These are phyloP conservation scores for Aspergillus panamensis DNA, from an alignment of 495 filamentous ascomycete genomes.

Conservation along the genomic window DNA sequence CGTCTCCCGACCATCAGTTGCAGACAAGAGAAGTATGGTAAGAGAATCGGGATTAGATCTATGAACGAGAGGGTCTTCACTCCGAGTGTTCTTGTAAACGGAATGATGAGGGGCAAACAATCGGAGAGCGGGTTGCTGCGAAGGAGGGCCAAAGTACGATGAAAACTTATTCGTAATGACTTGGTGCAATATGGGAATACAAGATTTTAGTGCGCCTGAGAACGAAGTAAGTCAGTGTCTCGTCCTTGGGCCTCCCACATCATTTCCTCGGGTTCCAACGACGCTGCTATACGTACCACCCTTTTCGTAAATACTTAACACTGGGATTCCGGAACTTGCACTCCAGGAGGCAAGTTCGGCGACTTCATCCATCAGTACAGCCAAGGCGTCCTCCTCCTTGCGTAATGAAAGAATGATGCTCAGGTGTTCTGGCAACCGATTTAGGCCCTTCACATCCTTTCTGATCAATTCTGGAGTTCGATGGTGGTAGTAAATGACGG, in stretches of 20 bases:
- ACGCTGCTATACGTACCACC: slow-evolving; percentile 57
- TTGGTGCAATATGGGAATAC: slow-evolving; percentile 71
- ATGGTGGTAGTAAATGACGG: slow-evolving; percentile 88
- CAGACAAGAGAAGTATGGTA: slow-evolving; percentile 79
- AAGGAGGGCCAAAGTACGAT: slow-evolving; percentile 70
- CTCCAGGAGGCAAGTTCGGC: slow-evolving; percentile 91
- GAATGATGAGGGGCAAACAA: slow-evolving; percentile 71
- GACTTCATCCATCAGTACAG: slow-evolving; percentile 82
- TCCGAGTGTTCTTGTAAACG: slow-evolving; percentile 25
- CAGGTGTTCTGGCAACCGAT: slow-evolving; percentile 73
- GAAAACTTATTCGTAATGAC: slow-evolving; percentile 69
- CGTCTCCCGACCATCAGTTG: slow-evolving; percentile 85
- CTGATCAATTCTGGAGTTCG: slow-evolving; percentile 86
- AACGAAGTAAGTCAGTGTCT: not conserved
- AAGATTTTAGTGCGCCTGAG: slow-evolving; percentile 79
- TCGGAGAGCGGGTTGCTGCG: slow-evolving; percentile 60
- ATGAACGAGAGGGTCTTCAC: not conserved
- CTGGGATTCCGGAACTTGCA: slow-evolving; percentile 76
- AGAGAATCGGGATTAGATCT: slow-evolving; percentile 48
- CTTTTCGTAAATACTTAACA: slow-evolving; percentile 85
- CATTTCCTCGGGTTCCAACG: not conserved
- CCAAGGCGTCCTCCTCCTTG: slow-evolving; percentile 66
- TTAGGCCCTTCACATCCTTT: slow-evolving; percentile 74
- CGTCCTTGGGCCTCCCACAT: not conserved
- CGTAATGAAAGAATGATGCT: slow-evolving; percentile 80